Conservation (phyloP, 2,329 filamentous ascomycete species). For the Ophiostoma montium region DNA sequence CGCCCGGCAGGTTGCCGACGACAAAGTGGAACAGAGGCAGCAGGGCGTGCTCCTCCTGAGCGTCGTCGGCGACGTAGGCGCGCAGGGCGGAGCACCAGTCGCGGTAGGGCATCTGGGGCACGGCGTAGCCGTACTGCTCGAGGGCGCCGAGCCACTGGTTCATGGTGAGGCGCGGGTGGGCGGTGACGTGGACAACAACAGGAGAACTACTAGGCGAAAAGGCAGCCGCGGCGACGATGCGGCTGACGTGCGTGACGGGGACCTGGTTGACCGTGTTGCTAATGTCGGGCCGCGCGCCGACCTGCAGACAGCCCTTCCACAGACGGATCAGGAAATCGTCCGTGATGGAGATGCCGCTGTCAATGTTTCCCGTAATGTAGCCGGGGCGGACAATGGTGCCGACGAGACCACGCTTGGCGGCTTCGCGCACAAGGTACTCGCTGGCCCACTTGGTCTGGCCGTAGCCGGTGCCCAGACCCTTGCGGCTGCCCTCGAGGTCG, state of each 20-base stretch:
- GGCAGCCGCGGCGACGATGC: constrained; percentile 62
- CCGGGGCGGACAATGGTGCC: constrained; percentile 71
- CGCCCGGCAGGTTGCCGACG: constrained; percentile 52
- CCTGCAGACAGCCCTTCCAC: constrained; percentile 75
- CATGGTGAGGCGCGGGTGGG: constrained; percentile 63
- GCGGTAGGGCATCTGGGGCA: constrained; percentile 51
- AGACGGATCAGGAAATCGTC: constrained; percentile 87
- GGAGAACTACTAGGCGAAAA: constrained; percentile 20
- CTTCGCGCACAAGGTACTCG: constrained; percentile 58
- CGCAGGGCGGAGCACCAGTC: constrained; percentile 39
- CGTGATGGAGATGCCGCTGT: constrained; percentile 57
- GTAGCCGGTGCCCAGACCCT: constrained; percentile 72
- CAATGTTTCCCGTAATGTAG: constrained; percentile 65
- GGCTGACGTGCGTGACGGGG: constrained; percentile 70
- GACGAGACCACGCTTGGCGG: constrained; percentile 59
- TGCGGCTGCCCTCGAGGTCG: constrained; percentile 61
- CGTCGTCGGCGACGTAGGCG: constrained; percentile 49
- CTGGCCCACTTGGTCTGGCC: constrained; percentile 83
- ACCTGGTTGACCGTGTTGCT: constrained; percentile 81
- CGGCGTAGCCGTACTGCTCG: constrained; percentile 57
- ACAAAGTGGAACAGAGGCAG: constrained; percentile 65
- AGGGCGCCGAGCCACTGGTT: constrained; percentile 62
- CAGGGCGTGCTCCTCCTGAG: constrained; percentile 51
- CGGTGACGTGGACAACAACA: constrained; percentile 66
- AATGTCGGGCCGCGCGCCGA: constrained; percentile 59